These are phyloP conservation scores for Podosphaera xanthii DNA, from an alignment of 2,329 filamentous ascomycete genomes.

Conservation along the genomic window DNA sequence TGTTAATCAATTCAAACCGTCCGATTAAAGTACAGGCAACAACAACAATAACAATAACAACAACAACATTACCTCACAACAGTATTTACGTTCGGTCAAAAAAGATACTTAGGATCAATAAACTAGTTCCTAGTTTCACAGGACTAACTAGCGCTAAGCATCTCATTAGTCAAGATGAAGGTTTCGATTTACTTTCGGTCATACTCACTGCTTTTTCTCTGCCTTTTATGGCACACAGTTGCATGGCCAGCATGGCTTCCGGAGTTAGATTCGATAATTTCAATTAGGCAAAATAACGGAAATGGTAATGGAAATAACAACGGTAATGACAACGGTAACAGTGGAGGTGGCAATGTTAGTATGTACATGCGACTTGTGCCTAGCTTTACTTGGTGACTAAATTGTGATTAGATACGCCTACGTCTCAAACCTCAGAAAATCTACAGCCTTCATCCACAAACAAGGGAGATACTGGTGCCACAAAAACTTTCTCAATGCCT, in stretches of 20 bases:
- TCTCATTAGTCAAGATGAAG: conserved; percentile 22
- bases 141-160: background rate
- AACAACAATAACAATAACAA: background rate
- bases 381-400: background rate
- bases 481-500: background rate
- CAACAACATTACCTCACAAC: background rate
- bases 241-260: conserved; percentile 35
- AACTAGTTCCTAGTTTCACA: background rate
- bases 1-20: no score
- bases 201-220: conserved; percentile 27
- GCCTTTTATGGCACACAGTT: conserved; percentile 20
- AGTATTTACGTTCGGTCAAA: background rate
- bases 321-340: background rate
- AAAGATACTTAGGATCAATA: background rate
- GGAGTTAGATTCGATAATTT: conserved; percentile 24
- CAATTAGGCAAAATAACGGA: conserved; percentile 24
- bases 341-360: background rate
- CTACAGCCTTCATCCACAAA: background rate
- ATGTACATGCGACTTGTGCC: background rate
- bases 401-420: background rate
- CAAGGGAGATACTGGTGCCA: background rate
- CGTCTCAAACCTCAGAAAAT: background rate
- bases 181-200: conserved; percentile 23
- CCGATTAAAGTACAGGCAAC: no score
- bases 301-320: conserved; percentile 4